Conservation (phyloP, 139 green algal species). For the Microglena sp. region DNA sequence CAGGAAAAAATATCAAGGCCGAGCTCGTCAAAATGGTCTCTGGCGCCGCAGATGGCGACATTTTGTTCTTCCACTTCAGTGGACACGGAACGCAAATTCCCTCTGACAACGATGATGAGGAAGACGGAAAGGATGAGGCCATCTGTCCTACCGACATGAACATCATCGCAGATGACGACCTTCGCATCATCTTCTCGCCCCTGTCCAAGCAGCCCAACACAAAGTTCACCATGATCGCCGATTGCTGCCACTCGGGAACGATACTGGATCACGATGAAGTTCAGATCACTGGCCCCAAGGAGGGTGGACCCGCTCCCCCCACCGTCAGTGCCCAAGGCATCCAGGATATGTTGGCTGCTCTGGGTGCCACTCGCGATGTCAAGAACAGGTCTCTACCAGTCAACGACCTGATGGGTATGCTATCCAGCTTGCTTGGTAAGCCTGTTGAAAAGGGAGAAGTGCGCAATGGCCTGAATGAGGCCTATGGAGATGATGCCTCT, state of each 20-base stretch:
- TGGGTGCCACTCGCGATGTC: background rate
- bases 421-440: background rate
- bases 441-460: background rate
- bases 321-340: background rate
- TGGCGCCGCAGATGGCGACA: too few relatives aligned
- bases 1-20: constrained; percentile 58
- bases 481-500: background rate
- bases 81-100: too few relatives aligned
- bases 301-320: background rate
- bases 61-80: too few relatives aligned
- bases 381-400: background rate
- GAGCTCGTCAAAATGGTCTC: background rate
- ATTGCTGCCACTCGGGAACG: constrained; percentile 64
- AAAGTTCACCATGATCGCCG: constrained; percentile 36
- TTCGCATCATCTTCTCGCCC: constrained; percentile 16
- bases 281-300: constrained; percentile 40
- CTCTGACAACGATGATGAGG: constrained; percentile 8
- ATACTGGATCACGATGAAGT: constrained; percentile 50
- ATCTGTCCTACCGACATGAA: constrained; percentile 52
- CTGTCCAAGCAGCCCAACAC: constrained; percentile 18
- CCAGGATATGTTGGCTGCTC: constrained; percentile 5
- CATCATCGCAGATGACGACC: constrained; percentile 39
- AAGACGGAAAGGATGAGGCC: constrained; percentile 49
- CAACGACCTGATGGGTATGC: background rate
- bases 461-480: background rate